Evolutionary conservation across 805 yeast genomes (phyloP).

Genomic region (Ascoidea rubescens): DNA sequence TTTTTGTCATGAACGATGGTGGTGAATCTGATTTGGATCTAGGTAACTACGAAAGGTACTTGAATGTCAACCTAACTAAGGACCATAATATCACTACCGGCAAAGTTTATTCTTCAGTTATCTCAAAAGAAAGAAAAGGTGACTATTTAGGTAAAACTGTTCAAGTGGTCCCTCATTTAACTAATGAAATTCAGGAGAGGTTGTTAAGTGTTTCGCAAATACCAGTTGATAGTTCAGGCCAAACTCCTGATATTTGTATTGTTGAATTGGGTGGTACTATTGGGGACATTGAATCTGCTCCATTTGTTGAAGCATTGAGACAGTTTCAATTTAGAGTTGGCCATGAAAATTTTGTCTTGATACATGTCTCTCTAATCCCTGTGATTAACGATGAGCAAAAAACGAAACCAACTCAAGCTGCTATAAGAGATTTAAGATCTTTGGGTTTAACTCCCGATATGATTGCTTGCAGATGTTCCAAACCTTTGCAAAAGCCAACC

Average conservation of each 20-base stretch:
- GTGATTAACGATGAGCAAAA: slow-evolving; percentile 98
- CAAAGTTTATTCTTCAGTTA: slow-evolving; percentile 87
- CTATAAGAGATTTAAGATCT: slow-evolving; percentile 90
- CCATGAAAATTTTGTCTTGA: slow-evolving; percentile 80
- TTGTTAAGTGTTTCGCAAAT: slow-evolving; percentile 81
- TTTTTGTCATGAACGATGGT: slow-evolving; percentile 95
- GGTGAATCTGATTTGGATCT: slow-evolving; percentile 97
- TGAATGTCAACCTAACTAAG: slow-evolving; percentile 81
- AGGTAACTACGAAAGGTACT: slow-evolving; percentile 95
- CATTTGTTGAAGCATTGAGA: slow-evolving; percentile 96
- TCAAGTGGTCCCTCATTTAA: slow-evolving; percentile 96
- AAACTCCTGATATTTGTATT: slow-evolving; percentile 91
- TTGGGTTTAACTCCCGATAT: slow-evolving; percentile 91
- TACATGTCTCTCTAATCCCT: slow-evolving; percentile 94
- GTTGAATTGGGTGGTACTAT: slow-evolving; percentile 98
- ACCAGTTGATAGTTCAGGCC: slow-evolving; percentile 83
- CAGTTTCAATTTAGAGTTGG: slow-evolving; percentile 98
- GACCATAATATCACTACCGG: slow-evolving; percentile 98
- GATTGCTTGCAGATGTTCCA: slow-evolving; percentile 95
- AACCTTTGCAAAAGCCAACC: slow-evolving; percentile 68
- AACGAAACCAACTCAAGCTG: slow-evolving; percentile 99
- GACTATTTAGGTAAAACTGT: slow-evolving; percentile 98
- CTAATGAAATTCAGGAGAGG: slow-evolving; percentile 98
- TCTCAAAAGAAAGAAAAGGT: slow-evolving; percentile 90
- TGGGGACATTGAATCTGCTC: slow-evolving; percentile 98